phyloP scores from a whole-genome alignment of 495 filamentous ascomycete genomes.

The Xylaria bambusicola region DNA sequence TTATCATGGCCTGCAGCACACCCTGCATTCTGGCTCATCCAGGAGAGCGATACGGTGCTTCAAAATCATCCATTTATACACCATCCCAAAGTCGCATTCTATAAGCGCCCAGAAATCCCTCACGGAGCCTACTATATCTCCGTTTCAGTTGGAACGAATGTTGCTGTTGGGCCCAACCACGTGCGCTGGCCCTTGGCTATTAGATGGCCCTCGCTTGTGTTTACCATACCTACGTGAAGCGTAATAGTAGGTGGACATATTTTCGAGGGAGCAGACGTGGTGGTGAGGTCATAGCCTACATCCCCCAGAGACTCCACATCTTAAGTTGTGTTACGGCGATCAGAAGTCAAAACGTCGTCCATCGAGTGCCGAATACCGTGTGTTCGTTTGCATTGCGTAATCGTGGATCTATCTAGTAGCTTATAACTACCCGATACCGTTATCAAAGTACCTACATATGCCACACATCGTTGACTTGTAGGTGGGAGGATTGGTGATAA shows the following conservation, averaged over 20 bases:
- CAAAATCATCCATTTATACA: slow-evolving; percentile 3
- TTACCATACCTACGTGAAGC: background rate
- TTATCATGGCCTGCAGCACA: slow-evolving; percentile 2
- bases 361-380: background rate
- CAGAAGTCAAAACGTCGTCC: background rate
- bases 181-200: slow-evolving; percentile 15
- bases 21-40: background rate
- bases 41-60: background rate
- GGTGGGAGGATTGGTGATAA: too few relatives aligned
- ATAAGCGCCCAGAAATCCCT: slow-evolving; percentile 16
- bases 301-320: slow-evolving; percentile 1
- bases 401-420: background rate
- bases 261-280: background rate
- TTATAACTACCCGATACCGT: background rate
- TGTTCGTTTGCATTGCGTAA: background rate
- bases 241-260: too few relatives aligned
- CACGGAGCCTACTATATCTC: slow-evolving; percentile 3
- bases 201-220: background rate
- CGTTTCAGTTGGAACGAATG: slow-evolving; percentile 10
- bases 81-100: slow-evolving; percentile 6
- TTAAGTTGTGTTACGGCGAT: background rate
- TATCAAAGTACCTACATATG: background rate
- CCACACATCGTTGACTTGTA: too few relatives aligned
- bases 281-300: slow-evolving; percentile 11
- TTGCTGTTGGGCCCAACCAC: slow-evolving; percentile 8